Evolutionary conservation across 305 asterid genomes (phyloP), one percentile per base, ranked within the genome.

Genomic region (Fraxinus angustifolia): DNA sequence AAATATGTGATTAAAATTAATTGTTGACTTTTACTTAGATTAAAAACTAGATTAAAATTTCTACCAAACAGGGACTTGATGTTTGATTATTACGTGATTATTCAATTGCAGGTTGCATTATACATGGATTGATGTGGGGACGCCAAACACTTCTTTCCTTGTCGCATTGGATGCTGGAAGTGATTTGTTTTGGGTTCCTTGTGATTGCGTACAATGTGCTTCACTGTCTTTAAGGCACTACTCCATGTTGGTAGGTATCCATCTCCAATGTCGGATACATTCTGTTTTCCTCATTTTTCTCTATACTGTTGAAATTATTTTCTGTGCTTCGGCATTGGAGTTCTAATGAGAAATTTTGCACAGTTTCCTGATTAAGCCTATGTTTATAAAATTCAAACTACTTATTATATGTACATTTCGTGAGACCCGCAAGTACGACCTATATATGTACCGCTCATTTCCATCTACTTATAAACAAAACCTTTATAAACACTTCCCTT

Each of bases 141-240:
- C 89, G 30, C 98, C 97, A 79, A 92, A 85, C 87, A 90, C 83
- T 75, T 93, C 96, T 70, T 94, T 92, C 85, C 95, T 92, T 2
- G 96, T 93, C 77, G 98, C 95, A 11, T 78, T 94, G 89, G 98
- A 93, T 89, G 85, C 97, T 48, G 96, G 97, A 78, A 92, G 98
- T 80, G 95, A 93, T 84, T 83, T 88, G 86, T 84, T 92, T 60
- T 94, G 98, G 98, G 90, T 93, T 83, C 98, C 96, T 73, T 93
- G 98, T 82, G 88, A 90, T 77, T 93, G 97, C 82, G 33, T 87
- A 56, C 90, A 90, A 85, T 93, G 98, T 81, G 96, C 93, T 72
- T 91, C 96, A 58, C 87, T 93, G 42, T 87, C 97, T 65, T 87
- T 91, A 83, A 90, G 93, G 84, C 50, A 90, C 88, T 91, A 91